Evolutionary conservation across 2,329 filamentous ascomycete species (phyloP), one percentile per base, ranked within the genome.

Genomic region (Monosporascus sp.): DNA sequence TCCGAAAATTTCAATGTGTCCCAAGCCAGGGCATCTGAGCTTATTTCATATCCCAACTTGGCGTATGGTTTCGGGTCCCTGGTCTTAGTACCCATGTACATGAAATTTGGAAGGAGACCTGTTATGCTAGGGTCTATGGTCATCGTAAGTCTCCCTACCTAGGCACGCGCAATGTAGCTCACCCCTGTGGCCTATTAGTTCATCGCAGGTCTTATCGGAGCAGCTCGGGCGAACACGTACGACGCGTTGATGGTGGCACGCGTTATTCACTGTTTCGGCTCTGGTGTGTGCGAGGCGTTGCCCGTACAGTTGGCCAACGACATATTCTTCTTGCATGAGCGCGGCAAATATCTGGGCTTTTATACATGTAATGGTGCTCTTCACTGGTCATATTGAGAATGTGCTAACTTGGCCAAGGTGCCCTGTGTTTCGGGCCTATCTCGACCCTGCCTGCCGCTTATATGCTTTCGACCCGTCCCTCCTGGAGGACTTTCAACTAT

Each of bases 401-500:
- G 22, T 56, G 42, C 58, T 54, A 27, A 57, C 25, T 14, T 38
- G 9, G 3, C 34, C 17, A 44, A 74, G 75, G 82, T 24, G 77
- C 74, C 48, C 73, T 84, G 42, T 83, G 80, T 58, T 72, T 82
- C 11, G 80, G 80, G 5, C 70, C 78, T 0, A 78, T 78, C 0
- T 79, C 80, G 1, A 79, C 81, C 0, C 68, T 84, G 1, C 82
- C 80, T 48, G 79, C 81, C 1, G 80, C 81, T 14, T 84, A 83
- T 63, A 84, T 84, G 80, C 74, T 84, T 6, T 73, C 75, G 0
- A 80, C 73, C 1, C 77, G 78, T 9, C 77, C 80, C 60, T 81
- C 79, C 6, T 84, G 81, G 80, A 71, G 77, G 17, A 73, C 84
- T 0, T 84, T 80, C 69, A 84, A 84, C 70, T 83, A 83, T 62